Base-by-base conservation (phyloP, 176 grass and related monocot genomes). In the Alloteropsis semialata region DNA sequence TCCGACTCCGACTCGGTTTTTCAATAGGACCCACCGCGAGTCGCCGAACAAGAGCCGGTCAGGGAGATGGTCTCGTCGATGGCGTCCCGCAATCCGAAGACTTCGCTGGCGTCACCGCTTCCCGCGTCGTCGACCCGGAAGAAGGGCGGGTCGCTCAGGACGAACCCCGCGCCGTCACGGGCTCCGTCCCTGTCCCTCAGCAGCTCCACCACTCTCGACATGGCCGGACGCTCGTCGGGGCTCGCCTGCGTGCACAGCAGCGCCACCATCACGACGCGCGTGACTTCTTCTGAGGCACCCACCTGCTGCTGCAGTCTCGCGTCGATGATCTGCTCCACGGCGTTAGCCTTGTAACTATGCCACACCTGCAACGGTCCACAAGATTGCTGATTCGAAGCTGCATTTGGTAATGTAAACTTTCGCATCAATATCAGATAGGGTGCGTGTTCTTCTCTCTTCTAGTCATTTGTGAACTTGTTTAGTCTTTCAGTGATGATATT, bases 151-250 rank as follows among this genome's bases (percentile, higher is more conserved):
- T 33, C 39, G 39, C 30, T 14, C 9, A 83, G 42, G 29, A 74
- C 56, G 42, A 63, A 16, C 42, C 10, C 81, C 0, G 14, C 41
- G 21, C 37, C 56, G 42, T 13, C 65, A 15, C 25, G 10, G 0
- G 49, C 7, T 22, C 49, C 13, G 8, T 45, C 54, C 21, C 56
- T 43, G 27, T 74, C 70, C 55, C 81, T 74, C 21, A 83, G 69
- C 41, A 83, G 56, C 76, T 80, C 75, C 75, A 86, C 74, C 22
- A 73, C 75, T 50, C 50, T 63, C 18, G 75, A 79, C 84, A 86
- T 86, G 65, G 76, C 39, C 42, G 84, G 84, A 54, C 84, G 66
- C 25, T 85, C 84, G 17, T 43, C 65, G 19, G 84, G 84, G 16
- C 79, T 72, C 9, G 75, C 75, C 33, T 85, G 84, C 6, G 75